Evolutionary conservation across 2,329 filamentous ascomycete species (phyloP).

Genomic region (Exophiala mesophila): DNA sequence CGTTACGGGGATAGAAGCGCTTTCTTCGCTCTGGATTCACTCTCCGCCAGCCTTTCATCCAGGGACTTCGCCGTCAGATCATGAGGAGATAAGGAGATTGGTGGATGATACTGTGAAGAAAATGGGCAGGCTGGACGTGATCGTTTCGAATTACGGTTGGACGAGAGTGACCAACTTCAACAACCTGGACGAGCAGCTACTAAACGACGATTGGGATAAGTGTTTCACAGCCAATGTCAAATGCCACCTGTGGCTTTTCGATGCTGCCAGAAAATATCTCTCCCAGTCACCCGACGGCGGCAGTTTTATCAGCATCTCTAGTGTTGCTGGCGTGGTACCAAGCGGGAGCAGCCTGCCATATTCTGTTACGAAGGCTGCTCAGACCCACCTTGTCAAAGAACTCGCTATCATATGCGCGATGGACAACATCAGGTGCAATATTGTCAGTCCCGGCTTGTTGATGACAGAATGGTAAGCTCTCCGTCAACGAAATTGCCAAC

Average conservation of each 20-base stretch:
- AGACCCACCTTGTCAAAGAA: conserved; percentile 62
- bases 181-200: conserved; percentile 16
- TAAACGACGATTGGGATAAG: conserved; percentile 54
- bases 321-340: conserved; percentile 58
- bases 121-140: conserved; percentile 44
- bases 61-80: too few species aligned
- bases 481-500: too few species aligned
- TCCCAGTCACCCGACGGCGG: conserved; percentile 47
- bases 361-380: conserved; percentile 71
- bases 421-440: conserved; percentile 58
- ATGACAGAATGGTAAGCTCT: too few species aligned
- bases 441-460: conserved; percentile 58
- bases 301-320: conserved; percentile 59
- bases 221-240: conserved; percentile 60
- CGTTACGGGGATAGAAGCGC: too few species aligned
- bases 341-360: conserved; percentile 64
- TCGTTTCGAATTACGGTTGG: conserved; percentile 38
- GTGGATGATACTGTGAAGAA: conserved; percentile 38
- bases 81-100: too few species aligned
- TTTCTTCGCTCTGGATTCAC: too few species aligned
- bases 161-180: conserved; percentile 34
- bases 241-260: conserved; percentile 55
- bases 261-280: conserved; percentile 49
- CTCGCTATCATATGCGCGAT: conserved; percentile 59
- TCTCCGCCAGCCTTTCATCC: too few species aligned